Evolutionary conservation across 306 rosid species (phyloP).

Genomic region (Abrus precatorius): DNA sequence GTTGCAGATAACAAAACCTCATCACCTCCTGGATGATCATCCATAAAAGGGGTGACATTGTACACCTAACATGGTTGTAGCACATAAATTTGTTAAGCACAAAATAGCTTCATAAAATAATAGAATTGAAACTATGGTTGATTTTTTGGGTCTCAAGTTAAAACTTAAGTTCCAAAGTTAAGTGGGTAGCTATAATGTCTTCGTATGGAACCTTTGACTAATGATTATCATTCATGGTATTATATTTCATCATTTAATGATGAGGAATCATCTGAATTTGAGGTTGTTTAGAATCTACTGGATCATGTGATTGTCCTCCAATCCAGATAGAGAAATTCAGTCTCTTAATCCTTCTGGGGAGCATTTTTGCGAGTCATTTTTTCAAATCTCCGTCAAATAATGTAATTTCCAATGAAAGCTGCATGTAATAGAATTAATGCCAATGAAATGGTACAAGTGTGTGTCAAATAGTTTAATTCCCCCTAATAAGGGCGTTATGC

Average conservation of each 20-base stretch:
- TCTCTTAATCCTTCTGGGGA: constrained; percentile 1
- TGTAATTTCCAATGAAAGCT: neutral
- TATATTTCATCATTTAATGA: neutral
- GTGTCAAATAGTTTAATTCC: too few species aligned
- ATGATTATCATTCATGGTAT: constrained; percentile 3
- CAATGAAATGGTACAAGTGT: neutral
- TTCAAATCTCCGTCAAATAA: too few species aligned
- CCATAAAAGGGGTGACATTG: constrained; percentile 93
- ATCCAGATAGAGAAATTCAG: neutral
- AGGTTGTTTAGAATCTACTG: neutral
- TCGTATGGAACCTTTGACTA: neutral
- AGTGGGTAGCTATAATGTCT: neutral
- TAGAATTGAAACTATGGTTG: neutral
- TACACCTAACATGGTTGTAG: constrained; percentile 68
- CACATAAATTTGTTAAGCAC: constrained; percentile 17
- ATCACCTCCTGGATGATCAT: constrained; percentile 97
- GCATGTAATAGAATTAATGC: neutral
- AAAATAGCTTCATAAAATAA: constrained; percentile 21
- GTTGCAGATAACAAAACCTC: constrained; percentile 90
- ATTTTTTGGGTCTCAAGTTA: neutral
- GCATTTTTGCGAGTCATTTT: neutral
- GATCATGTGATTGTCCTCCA: neutral
- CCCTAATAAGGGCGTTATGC: neutral
- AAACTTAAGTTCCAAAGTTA: constrained; percentile 27
- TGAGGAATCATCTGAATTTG: neutral